Evolutionary conservation across 768 basidiomycete genomes (phyloP), one percentile per base, ranked within the genome.

Genomic region (Suillus ampliporus): DNA sequence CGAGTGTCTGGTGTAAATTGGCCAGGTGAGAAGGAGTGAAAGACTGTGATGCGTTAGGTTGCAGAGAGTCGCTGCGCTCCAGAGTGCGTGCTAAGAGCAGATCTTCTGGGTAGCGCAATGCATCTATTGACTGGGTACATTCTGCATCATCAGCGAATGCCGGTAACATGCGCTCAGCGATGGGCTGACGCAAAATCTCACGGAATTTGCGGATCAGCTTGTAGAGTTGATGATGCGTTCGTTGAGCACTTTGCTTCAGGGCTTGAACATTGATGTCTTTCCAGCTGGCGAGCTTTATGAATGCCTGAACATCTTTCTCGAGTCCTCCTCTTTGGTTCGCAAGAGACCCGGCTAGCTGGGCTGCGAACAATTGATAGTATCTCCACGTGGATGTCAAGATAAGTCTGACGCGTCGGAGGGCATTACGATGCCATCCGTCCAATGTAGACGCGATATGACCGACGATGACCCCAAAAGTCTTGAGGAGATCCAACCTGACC

Each of bases 271-370:
- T 99, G 71, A 95, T 80, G 71, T 99, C 97, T 75, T 92, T 97
- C 97, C 97, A 99, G 70, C 95, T 98, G 2, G 97, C 97, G 50
- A 99, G 82, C 74, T 95, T 97, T 80, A 99, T 90, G 72, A 95
- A 89, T 48, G 85, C 88, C 62, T 82, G 85, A 57, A 98, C 84
- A 61, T 96, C 91, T 68, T 88, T 90, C 76, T 98, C 94, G 37
- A 97, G 73, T 0, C 68, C 70, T 1, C 74, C 75, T 56, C 89
- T 84, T 70, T 92, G 89, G 19, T 82, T 74, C 4, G 71, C 67
- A 34, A 97, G 76, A n/a, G 79, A 79, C 3, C 76, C 69, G 2
- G 75, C 68, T 34, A 95, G 72, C 14, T 77, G 71, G 1, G 77
- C 66, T 19, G 79, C 72, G 74, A 89, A 94, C 52, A 91, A 83